Evolutionary conservation across 768 basidiomycete species (phyloP), one percentile per base, ranked within the genome.

Genomic region (Amanita molliuscula): DNA sequence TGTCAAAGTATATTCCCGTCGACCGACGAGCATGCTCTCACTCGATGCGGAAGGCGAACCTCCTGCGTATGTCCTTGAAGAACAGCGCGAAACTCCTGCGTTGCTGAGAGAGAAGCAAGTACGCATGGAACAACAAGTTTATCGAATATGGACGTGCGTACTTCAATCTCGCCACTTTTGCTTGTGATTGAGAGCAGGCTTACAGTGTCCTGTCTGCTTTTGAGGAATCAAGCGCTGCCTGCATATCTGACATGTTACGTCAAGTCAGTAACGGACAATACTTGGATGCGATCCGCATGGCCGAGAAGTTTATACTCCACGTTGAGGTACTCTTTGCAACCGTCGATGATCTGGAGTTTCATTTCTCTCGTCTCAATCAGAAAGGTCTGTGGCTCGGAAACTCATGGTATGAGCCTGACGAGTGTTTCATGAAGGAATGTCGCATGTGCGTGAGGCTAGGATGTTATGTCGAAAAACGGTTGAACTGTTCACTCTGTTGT

Each of bases 391-490:
- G 48, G 36, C 47, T 47, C 26, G 31, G 9, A 37, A 38, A 4
- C 25, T 21, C 48, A 43, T 29, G 23, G 36, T 40, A 34, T 44
- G 18, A 44, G 42, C 20, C 31, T 31, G 18, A 42, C 48, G 13
- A 53, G 20, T 25, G 21, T 40, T 45, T 8, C 10, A n/a, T 37
- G 37, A 55, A 95, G 93, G 93, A 53, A 94, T 97, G 88, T 91
- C 94, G 33, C 96, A 98, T 68, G 89, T 97, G 50, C 84, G 96
- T 34, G 96, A 98, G 73, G 94, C 95, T 37, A 86, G 96, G 53
- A 91, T 97, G 86, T 81, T 99, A 18, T 99, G 96, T 68, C 87
- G 96, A 54, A 98, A 98, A 69, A 95, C 95, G 2, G 96, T 98
- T 58, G 96, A 98, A 70, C 80, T 99, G 48, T 97, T 99, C 69